Evolutionary conservation across 2,329 filamentous ascomycete genomes (phyloP).

Genomic region (Scedosporium dehoogii): DNA sequence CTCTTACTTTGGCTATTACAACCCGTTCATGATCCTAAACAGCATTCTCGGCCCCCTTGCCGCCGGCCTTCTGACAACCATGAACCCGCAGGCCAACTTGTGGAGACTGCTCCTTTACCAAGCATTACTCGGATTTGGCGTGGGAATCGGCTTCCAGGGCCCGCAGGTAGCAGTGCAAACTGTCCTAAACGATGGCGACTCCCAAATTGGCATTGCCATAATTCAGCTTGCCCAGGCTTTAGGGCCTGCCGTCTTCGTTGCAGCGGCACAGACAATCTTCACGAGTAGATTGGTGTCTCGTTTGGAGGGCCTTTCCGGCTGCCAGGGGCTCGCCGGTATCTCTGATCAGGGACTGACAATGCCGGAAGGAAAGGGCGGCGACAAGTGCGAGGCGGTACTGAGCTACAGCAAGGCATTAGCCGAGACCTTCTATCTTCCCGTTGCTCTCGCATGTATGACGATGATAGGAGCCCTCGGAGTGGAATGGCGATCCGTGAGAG

Average conservation of each 20-base stretch:
- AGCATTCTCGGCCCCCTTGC: conserved; percentile 24
- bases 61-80: conserved; percentile 31
- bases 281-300: conserved; percentile 3
- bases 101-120: conserved; percentile 15
- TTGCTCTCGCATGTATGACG: background rate
- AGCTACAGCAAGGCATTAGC: background rate
- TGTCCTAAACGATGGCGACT: conserved; percentile 10
- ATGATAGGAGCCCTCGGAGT: background rate
- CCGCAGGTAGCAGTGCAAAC: conserved; percentile 16
- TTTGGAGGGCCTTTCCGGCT: too few relatives aligned
- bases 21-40: conserved; percentile 29
- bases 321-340: background rate
- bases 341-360: background rate
- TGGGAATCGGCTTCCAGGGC: conserved; percentile 16
- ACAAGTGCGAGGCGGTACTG: background rate
- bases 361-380: background rate
- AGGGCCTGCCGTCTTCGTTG: conserved; percentile 9
- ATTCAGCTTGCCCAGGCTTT: conserved; percentile 9
- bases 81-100: conserved; percentile 19
- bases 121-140: conserved; percentile 15
- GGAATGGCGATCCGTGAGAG: background rate
- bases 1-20: conserved; percentile 32
- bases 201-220: conserved; percentile 8
- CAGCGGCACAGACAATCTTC: conserved; percentile 8
- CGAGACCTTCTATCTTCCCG: background rate